Evolutionary conservation across 192 early-diverging fungal genomes (phyloP).

Genomic region (Backusella sp.): DNA sequence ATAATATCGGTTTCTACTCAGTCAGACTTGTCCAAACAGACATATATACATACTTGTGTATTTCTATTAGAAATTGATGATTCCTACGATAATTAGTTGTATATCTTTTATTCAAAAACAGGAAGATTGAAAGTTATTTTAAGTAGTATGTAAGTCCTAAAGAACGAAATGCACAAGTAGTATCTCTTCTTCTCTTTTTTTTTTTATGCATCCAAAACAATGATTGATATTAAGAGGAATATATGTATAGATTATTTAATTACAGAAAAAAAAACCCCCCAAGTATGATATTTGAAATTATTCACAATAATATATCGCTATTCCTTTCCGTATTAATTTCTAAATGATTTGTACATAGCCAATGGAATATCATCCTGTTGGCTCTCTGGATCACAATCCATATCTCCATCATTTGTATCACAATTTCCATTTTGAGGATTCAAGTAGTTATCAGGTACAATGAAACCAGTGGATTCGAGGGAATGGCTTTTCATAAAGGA

Average conservation of each 20-base stretch:
- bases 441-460: background rate
- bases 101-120: too few relatives aligned
- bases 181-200: too few relatives aligned
- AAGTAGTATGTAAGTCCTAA: too few relatives aligned
- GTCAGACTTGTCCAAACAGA: too few relatives aligned
- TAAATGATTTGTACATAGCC: background rate
- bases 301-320: background rate
- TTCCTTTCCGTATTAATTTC: background rate
- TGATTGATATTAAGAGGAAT: too few relatives aligned
- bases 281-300: background rate
- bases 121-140: too few relatives aligned
- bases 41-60: too few relatives aligned
- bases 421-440: slow-evolving; percentile 15
- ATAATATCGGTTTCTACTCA: too few relatives aligned
- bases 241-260: background rate
- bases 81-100: too few relatives aligned
- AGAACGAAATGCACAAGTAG: too few relatives aligned
- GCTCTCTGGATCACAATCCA: background rate
- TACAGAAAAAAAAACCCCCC: background rate
- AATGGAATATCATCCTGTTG: background rate
- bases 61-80: too few relatives aligned
- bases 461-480: slow-evolving; percentile 9
- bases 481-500: slow-evolving; percentile 7
- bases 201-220: too few relatives aligned
- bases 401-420: background rate